Evolutionary conservation across 2,329 filamentous ascomycete genomes (phyloP).

Genomic region (Trichoderma sp.): DNA sequence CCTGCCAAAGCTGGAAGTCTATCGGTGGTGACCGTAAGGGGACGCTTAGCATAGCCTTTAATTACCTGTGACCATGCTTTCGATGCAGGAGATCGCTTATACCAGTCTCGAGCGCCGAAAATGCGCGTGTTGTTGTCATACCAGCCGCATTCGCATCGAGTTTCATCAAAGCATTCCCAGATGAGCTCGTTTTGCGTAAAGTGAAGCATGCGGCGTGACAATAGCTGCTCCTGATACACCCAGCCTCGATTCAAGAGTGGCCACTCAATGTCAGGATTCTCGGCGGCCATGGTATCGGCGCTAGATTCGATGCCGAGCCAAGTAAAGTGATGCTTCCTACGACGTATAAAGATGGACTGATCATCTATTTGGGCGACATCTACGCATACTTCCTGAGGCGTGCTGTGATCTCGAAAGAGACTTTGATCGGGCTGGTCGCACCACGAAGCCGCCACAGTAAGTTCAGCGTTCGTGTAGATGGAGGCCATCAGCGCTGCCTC

Average conservation of each 20-base stretch:
- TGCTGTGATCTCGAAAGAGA: slow-evolving; percentile 18
- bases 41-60: slow-evolving; percentile 16
- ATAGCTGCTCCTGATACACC: slow-evolving; percentile 29
- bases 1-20: slow-evolving; percentile 23
- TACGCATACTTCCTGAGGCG: not conserved
- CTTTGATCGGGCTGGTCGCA: not conserved
- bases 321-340: slow-evolving; percentile 13
- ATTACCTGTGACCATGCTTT: slow-evolving; percentile 11
- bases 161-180: slow-evolving; percentile 24
- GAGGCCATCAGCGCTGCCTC: slow-evolving; percentile 25
- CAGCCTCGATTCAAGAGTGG: slow-evolving; percentile 23
- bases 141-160: slow-evolving; percentile 24
- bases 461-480: slow-evolving; percentile 21
- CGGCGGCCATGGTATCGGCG: not conserved
- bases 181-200: slow-evolving; percentile 25
- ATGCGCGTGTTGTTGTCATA: not conserved
- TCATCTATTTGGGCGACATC: not conserved
- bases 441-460: slow-evolving; percentile 23
- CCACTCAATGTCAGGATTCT: not conserved
- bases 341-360: slow-evolving; percentile 20
- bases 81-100: not conserved
- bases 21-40: slow-evolving; percentile 18
- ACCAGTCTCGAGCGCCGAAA: not conserved
- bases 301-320: not conserved
- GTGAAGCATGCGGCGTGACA: slow-evolving; percentile 27